Evolutionary conservation across 768 basidiomycete genomes (phyloP), one percentile per base, ranked within the genome.

Genomic region (Arthromyces matolae): DNA sequence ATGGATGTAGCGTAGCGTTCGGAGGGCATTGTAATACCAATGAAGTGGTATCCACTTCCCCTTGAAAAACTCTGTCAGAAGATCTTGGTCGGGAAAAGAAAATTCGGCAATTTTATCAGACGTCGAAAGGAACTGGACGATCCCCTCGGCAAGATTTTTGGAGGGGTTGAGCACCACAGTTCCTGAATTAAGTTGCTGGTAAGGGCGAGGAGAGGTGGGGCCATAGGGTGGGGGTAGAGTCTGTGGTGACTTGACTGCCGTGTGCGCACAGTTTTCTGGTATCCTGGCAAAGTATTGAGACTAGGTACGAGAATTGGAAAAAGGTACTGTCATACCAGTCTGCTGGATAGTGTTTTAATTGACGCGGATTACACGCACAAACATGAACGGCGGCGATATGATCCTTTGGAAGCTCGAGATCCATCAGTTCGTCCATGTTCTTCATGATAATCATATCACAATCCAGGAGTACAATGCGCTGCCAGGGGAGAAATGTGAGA

Each of bases 311-410:
- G 34, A 39, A 24, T 37, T 14, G 46, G 38, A 8, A 3, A 22
- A 23, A 28, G 40, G 71, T 62, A 42, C 77, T 60, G 60, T n/a
- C n/a, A n/a, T 54, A 78, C 96, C 95, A 99, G 62, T 96, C 93
- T 3, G 66, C 58, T 7, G 95, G 95, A 67, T 99, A 99, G 64
- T 94, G 90, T 2, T 74, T 51, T 16, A 95, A 63, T 60, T 81
- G 85, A 31, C 83, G 79, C 6, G 94, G 95, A 66, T 99, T 99
- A 71, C 95, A 99, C 3, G 93, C 84, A 60, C 95, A 99, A 12
- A 83, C 93, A 55, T 95, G 94, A 0, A 73, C 78, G 1, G 93
- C 93, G 5, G 91, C 93, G 48, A 97, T 93, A 65, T 84, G 81
- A 52, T 83, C 89, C 16, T 64, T 49, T 2, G 74, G 75, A 4